Evolutionary conservation across 805 yeast species (phyloP), one percentile per base, ranked within the genome.

Genomic region (Suhomyces sp.): DNA sequence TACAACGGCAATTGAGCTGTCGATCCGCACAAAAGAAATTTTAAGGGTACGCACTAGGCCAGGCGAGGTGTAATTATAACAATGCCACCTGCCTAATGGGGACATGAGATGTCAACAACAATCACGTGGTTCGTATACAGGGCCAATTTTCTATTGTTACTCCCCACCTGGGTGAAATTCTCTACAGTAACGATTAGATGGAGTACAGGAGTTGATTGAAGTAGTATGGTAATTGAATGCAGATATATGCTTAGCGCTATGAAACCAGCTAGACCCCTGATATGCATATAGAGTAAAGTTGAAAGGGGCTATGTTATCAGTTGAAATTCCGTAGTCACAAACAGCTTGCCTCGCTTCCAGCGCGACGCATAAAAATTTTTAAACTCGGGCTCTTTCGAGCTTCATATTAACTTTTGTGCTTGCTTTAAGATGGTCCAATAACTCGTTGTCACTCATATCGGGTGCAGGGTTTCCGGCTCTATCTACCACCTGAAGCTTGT

Each of bases 321-420:
- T 38, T 17, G 48, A 33, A 36, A 23, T n/a, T n/a, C 36, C 23
- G 17, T 29, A 13, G 22, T 44, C 40, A 31, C 26, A 17, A 8
- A 19, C 5, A 49, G 12, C 41, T 46, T 40, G 44, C 44, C 13
- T 38, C 42, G 42, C 42, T 38, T 38, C 42, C 42, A 19, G 42
- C 15, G 42, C 24, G 42, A 38, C 24, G 42, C 42, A 17, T 9
- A 12, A 17, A 38, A 38, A 9, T 29, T 38, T 36, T 38, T 38
- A 50, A 15, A 54, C 52, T 53, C 70, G 59, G 5, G 53, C 44
- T 49, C 70, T 54, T 1, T 58, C 59, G 47, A 69, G 58, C 31
- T 52, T 53, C 47, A 70, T 64, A 46, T 56, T 60, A 23, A 68
- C 66, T 57, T 70, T 70, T 10, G 53, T 52, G 40, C 53, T 56